Percentiles rank a stretch among this genome's conserved stretches.
Evolutionary conservation across 805 yeast genomes (phyloP).

Genomic region (Jamesozyma spencerorum): DNA sequence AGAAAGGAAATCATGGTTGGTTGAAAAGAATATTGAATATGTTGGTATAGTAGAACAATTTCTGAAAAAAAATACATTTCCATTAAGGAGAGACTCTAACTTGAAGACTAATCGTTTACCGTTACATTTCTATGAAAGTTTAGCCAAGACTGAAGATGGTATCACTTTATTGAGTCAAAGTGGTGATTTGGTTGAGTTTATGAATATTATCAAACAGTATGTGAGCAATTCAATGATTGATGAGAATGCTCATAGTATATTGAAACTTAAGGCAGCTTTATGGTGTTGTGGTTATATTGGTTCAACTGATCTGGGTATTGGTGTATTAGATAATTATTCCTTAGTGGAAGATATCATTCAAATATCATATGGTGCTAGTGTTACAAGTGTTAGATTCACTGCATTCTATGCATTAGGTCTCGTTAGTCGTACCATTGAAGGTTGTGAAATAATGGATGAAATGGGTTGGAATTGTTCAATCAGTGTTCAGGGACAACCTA

Average conservation of each 20-base stretch:
- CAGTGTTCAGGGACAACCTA: conserved; percentile 35
- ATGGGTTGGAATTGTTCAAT: conserved; percentile 57
- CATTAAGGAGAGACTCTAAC: not conserved
- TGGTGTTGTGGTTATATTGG: conserved; percentile 88
- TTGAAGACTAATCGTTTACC: conserved; percentile 32
- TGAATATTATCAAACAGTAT: conserved; percentile 30
- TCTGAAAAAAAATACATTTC: conserved; percentile 11
- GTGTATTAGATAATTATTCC: conserved; percentile 44
- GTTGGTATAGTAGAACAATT: conserved; percentile 40
- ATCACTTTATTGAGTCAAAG: conserved; percentile 46
- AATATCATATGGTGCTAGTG: conserved; percentile 38
- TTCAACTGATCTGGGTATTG: conserved; percentile 59
- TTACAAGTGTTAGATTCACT: conserved; percentile 61
- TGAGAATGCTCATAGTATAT: conserved; percentile 25
- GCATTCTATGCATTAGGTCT: conserved; percentile 74
- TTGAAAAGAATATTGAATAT: conserved; percentile 37
- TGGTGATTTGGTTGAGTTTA: conserved; percentile 37
- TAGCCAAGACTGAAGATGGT: conserved; percentile 78
- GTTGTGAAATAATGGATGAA: conserved; percentile 78
- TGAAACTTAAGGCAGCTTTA: conserved; percentile 58
- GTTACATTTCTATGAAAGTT: conserved; percentile 67
- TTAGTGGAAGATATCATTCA: conserved; percentile 45
- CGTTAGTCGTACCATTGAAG: conserved; percentile 63
- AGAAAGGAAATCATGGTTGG: conserved; percentile 64
- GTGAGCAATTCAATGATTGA: conserved; percentile 15